Evolutionary conservation across 164 flowering plant genomes (phyloP), one percentile per base, ranked within the genome.

Genomic region (Protea cynaroides): DNA sequence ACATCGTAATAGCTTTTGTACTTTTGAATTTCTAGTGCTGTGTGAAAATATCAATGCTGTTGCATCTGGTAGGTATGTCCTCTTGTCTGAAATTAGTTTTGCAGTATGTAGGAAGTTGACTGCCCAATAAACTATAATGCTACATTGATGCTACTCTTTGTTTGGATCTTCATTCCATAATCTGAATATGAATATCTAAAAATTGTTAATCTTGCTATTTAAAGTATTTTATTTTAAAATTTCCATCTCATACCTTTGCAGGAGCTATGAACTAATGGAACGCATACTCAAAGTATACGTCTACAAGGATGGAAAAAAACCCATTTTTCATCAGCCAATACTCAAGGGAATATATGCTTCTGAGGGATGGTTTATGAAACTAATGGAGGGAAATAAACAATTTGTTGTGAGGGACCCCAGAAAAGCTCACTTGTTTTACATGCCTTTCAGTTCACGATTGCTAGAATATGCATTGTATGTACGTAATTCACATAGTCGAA

Each of bases 311-410:
- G 88, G 88, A 25, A 25, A 62, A 8, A 82, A 65, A 24, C 88
- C 88, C 19, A 72, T 84, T 23, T 82, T 84, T 55, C 88, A 84
- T 76, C 72, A 66, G 61, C 85, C 88, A 49, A 65, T 76, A 65
- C 75, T 84, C 34, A 76, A 80, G 59, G 88, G 88, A 61, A 63
- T 84, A 53, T 84, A 84, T 72, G 85, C 83, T 4, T 84, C 88
- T 12, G 88, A 84, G 64, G 88, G 88, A 36, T 84, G 88, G 88
- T 84, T 84, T 56, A 84, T 84, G 85, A 84, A 79, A 71, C 66
- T 76, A 61, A 74, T 84, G 85, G 80, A 80, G 77, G 74, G 75
- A 57, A 80, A 79, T 43, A 78, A 71, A 56, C 77, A 38, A 3
- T 84, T 80, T 65, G 65, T 69, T 15, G 82, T 82, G 23, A 76